Evolutionary conservation across 1,139 yeast genomes (phyloP).

Genomic region (Zygosaccharomyces pseudobailii): DNA sequence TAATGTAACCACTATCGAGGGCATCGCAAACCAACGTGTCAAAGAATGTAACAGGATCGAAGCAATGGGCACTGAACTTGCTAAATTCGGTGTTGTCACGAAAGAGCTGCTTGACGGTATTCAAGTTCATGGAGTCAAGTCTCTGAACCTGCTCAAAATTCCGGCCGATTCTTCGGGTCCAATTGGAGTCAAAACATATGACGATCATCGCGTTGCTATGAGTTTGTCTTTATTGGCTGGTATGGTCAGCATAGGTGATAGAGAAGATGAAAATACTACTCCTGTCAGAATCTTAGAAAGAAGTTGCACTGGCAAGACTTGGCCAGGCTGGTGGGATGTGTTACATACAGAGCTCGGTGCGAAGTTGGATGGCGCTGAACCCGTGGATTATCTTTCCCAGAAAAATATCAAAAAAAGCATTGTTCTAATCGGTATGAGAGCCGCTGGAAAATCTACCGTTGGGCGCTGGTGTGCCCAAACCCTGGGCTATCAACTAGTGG

Average conservation of each 20-base stretch:
- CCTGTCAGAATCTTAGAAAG: conserved; percentile 80
- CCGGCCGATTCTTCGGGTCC: conserved; percentile 45
- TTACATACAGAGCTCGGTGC: conserved; percentile 66
- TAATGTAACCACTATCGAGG: conserved; percentile 73
- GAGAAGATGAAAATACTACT: conserved; percentile 40
- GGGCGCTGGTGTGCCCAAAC: conserved; percentile 74
- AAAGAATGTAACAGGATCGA: conserved; percentile 95
- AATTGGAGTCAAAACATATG: conserved; percentile 69
- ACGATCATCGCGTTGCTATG: conserved; percentile 99
- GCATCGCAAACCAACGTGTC: conserved; percentile 97
- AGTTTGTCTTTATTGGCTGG: conserved; percentile 82
- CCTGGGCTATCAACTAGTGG: conserved; percentile 69
- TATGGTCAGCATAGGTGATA: conserved; percentile 32
- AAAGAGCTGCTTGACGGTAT: conserved; percentile 90
- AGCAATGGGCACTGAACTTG: conserved; percentile 87
- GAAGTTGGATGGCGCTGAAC: conserved; percentile 65
- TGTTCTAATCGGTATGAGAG: conserved; percentile 94
- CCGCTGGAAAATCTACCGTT: conserved; percentile 90
- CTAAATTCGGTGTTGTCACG: conserved; percentile 84
- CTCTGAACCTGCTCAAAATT: conserved; percentile 41
- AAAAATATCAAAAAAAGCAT: conserved; percentile 43
- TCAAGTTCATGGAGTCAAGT: conserved; percentile 65
- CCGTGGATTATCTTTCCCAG: conserved; percentile 18
- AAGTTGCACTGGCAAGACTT: conserved; percentile 91
- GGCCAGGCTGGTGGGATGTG: conserved; percentile 99